These are phyloP conservation scores for Citrus hindsii DNA, from an alignment of 345 rosid genomes.

Conservation along the genomic window DNA sequence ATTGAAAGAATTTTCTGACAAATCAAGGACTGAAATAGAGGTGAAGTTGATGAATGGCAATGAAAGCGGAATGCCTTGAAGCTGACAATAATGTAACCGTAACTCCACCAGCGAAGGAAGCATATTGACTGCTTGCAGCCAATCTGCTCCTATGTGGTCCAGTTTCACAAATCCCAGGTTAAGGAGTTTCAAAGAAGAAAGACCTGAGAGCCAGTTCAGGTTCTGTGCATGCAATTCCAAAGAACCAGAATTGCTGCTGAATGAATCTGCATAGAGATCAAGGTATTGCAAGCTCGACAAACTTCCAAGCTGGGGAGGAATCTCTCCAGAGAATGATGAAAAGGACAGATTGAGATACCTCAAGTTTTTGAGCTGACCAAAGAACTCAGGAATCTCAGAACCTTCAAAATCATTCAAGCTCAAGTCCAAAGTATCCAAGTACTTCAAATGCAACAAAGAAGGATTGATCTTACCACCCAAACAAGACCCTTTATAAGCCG, in stretches of 20 bases:
- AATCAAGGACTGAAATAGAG: conserved; percentile 50
- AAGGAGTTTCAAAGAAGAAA: conserved; percentile 37
- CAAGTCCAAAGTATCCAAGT: conserved; percentile 24
- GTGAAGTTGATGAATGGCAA: conserved; percentile 35
- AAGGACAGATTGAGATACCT: conserved; percentile 33
- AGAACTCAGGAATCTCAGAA: conserved; percentile 22
- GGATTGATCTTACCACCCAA: conserved; percentile 23
- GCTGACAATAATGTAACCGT: conserved; percentile 25
- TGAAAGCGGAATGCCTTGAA: conserved; percentile 35
- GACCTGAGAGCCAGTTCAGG: conserved; percentile 40
- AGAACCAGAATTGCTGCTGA: conserved; percentile 7
- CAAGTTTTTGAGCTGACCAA: conserved; percentile 20
- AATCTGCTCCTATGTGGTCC: conserved; percentile 22
- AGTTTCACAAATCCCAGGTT: conserved; percentile 41
- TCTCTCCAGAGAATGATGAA: conserved; percentile 20
- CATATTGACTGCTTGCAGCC: conserved; percentile 38
- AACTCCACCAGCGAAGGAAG: conserved; percentile 39
- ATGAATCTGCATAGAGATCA: conserved; percentile 27
- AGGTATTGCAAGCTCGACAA: conserved; percentile 17
- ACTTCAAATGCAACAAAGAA: conserved; percentile 22
- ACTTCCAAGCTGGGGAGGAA: conserved; percentile 30
- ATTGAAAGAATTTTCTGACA: conserved; percentile 47
- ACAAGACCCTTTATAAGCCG: conserved; percentile 16
- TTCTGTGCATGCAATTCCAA: conserved; percentile 10
- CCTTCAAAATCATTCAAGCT: conserved; percentile 33